Base-by-base conservation (phyloP, 108 stramenopile species). In the Conticribra guillardii region DNA sequence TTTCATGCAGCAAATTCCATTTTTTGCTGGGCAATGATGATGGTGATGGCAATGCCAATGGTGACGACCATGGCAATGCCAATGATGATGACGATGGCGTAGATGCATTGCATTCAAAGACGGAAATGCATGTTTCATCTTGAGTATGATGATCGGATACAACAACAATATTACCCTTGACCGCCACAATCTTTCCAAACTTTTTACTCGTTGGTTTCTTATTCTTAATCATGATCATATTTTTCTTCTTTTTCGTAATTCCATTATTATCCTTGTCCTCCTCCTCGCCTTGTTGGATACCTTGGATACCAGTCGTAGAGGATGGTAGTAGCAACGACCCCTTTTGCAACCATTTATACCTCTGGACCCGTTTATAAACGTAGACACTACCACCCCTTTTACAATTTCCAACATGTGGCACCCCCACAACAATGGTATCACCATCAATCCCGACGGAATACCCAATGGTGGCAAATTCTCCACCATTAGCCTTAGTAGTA, bases 281-380 rank as follows among this genome's bases (percentile, higher is more conserved):
- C n/a, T 41, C 27, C 19, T 46, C 45, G 19, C 24, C 44, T 53
- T 54, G 64, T n/a, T n/a, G n/a, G n/a, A n/a, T n/a, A n/a, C n/a
- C n/a, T n/a, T n/a, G n/a, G 4, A 22, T 46, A 55, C 55, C 64
- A 18, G 23, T 41, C 28, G 55, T 56, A 18, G 23, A 21, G 3
- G 9, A 21, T 14, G 59, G 28, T 9, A 51, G 66, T 14, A 56
- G 24, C 44, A 76, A 41, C 4, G 22, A 34, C 15, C 67, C 66
- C 46, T 54, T 68, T 17, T 54, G 65, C 44, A 34, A 28, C 74
- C 74, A 76, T 51, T 76, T 76, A 52, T 60, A 76, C 45, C 66
- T 55, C 17, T 56, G 54, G 0, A 64, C 60, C 34, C 74, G 31
- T 49, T 60, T 37, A 32, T 76, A 76, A 11, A 76, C 51, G 17